A percentile compares a stretch with the other conserved stretches of the same genome.
Evolutionary conservation across 129 eudicot species (phyloP).

Genomic region (Chrysanthemum seticuspe): DNA sequence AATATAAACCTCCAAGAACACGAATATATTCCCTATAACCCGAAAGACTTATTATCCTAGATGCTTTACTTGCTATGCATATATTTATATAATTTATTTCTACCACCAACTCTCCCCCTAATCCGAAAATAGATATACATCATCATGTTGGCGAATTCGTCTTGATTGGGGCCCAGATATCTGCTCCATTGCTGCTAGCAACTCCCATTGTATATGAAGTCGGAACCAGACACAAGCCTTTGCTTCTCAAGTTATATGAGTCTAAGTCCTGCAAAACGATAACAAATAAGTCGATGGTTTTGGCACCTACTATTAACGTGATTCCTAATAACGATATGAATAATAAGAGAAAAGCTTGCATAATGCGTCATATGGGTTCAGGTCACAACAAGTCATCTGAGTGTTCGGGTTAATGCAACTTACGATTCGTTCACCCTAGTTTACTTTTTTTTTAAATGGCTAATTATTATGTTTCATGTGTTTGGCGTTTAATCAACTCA

Average conservation of each 20-base stretch:
- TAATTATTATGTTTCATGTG: too few relatives aligned
- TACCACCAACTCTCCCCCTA: constrained; percentile 27
- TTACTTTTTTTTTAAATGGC: too few relatives aligned
- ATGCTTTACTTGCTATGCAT: constrained; percentile 23
- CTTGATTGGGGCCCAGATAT: constrained; percentile 96
- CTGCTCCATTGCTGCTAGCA: constrained; percentile 85
- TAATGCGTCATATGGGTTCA: too few relatives aligned
- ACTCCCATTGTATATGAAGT: constrained; percentile 61
- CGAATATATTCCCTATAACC: background rate
- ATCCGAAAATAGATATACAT: constrained; percentile 21
- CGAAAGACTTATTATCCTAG: constrained; percentile 8
- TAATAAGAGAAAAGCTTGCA: too few relatives aligned
- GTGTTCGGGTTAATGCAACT: too few relatives aligned
- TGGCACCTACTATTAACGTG: background rate
- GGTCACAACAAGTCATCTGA: too few relatives aligned
- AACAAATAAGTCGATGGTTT: background rate
- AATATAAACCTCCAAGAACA: background rate
- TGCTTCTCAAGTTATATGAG: constrained; percentile 51
- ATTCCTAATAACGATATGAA: background rate
- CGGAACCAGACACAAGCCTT: constrained; percentile 84
- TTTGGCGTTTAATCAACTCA: background rate
- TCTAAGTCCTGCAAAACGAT: constrained; percentile 43
- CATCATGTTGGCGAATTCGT: constrained; percentile 38
- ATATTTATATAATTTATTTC: constrained; percentile 12
- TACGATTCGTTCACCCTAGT: too few relatives aligned